Conservation (phyloP, 2,329 filamentous ascomycete species). For the Alternaria panax region DNA sequence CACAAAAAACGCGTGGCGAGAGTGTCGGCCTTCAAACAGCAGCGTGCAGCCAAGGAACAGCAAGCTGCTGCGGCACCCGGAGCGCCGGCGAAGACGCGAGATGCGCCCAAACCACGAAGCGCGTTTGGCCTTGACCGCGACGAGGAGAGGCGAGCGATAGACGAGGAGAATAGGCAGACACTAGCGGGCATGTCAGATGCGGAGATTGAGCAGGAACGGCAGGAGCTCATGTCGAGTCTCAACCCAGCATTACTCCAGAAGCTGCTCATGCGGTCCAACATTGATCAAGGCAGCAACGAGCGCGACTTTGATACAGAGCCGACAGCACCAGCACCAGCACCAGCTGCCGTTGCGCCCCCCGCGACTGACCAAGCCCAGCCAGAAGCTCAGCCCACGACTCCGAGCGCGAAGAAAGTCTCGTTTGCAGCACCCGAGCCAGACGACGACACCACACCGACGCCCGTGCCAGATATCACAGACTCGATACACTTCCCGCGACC, state of each 20-base stretch:
- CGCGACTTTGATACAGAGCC: conserved; percentile 39
- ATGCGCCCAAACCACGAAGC: conserved; percentile 24
- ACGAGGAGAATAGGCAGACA: conserved; percentile 78
- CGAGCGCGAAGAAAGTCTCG: conserved; percentile 45
- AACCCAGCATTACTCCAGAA: conserved; percentile 78
- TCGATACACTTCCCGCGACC: conserved; percentile 67
- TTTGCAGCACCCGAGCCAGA: conserved; percentile 33
- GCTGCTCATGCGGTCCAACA: conserved; percentile 76
- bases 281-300: conserved; percentile 68
- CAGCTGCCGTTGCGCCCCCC: conserved; percentile 1
- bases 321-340: conserved; percentile 6
- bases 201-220: conserved; percentile 81
- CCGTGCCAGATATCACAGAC: conserved; percentile 59
- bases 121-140: conserved; percentile 40
- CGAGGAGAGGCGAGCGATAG: conserved; percentile 75
- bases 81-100: conserved; percentile 10
- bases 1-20: conserved; percentile 76
- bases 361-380: conserved; percentile 19
- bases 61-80: conserved; percentile 20
- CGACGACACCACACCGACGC: conserved; percentile 51
- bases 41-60: conserved; percentile 54
- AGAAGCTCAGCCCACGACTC: conserved; percentile 17
- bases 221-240: conserved; percentile 80
- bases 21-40: conserved; percentile 81
- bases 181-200: conserved; percentile 79